These are phyloP conservation scores for Tulasnella calospora DNA, from an alignment of 768 basidiomycete genomes.

Conservation along the genomic window DNA sequence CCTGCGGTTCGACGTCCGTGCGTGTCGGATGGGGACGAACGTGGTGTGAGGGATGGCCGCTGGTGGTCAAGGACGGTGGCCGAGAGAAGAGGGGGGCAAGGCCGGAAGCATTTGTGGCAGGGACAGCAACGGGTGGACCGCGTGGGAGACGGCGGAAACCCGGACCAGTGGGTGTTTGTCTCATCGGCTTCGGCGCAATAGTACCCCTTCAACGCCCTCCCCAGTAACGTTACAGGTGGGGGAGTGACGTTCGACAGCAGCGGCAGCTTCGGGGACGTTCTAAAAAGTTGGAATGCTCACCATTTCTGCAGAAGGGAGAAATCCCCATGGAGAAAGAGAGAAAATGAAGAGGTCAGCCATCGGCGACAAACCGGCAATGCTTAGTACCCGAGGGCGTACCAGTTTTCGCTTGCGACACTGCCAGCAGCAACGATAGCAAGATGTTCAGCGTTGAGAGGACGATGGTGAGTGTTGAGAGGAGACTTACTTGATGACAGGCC, in stretches of 20 bases:
- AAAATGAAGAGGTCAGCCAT: background rate
- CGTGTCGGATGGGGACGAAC: background rate
- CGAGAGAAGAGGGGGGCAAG: background rate
- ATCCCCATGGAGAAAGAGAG: background rate
- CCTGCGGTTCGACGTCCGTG: background rate
- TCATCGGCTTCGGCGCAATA: background rate
- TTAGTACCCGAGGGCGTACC: conserved; percentile 41
- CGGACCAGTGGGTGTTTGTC: background rate
- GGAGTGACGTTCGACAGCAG: background rate
- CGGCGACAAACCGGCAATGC: conserved; percentile 6
- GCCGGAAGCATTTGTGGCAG: background rate
- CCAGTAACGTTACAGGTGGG: background rate
- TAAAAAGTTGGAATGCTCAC: background rate
- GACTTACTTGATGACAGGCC: conserved; percentile 24
- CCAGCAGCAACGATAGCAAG: background rate
- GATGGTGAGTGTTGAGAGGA: background rate
- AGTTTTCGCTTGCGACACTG: conserved; percentile 71
- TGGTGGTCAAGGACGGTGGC: background rate
- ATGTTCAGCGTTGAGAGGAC: conserved; percentile 6
- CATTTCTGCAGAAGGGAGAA: background rate
- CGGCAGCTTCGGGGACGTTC: background rate
- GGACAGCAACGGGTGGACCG: background rate
- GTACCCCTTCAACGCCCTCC: background rate
- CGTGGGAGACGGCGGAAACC: conserved; percentile 2
- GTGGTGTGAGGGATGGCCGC: background rate